phyloP scores from a whole-genome alignment of 2,329 filamentous ascomycete species.

The Cladorrhinum sp. region DNA sequence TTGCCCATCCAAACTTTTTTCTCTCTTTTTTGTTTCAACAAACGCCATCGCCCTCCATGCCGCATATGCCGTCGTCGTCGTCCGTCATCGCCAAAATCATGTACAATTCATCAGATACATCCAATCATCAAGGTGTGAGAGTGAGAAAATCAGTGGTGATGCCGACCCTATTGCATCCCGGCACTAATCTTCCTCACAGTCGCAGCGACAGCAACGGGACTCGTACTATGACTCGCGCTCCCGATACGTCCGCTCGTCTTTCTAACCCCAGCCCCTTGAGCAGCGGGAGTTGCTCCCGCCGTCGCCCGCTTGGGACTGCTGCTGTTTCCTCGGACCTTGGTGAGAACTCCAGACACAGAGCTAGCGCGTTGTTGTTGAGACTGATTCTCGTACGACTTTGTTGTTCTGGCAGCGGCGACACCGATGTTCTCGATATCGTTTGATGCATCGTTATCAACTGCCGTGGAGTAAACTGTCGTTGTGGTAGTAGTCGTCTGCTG shows the following conservation, averaged over 20 bases:
- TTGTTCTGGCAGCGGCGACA: conserved; percentile 45
- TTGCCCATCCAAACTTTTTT: not conserved
- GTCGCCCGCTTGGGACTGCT: conserved; percentile 27
- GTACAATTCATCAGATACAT: not conserved
- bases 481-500: conserved; percentile 73
- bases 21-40: not conserved
- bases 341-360: conserved; percentile 55
- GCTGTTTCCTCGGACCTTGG: conserved; percentile 56
- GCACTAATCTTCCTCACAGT: conserved; percentile 50
- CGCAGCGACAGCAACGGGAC: conserved; percentile 38
- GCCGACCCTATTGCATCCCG: conserved; percentile 17
- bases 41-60: not conserved
- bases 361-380: conserved; percentile 46
- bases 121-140: not conserved
- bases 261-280: conserved; percentile 47
- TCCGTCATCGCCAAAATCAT: not conserved
- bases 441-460: conserved; percentile 65
- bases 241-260: conserved; percentile 66
- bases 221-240: conserved; percentile 47
- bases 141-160: not conserved
- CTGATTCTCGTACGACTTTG: conserved; percentile 52
- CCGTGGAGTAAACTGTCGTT: conserved; percentile 47
- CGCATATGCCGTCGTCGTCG: not conserved
- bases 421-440: conserved; percentile 72
- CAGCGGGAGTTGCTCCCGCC: not conserved